Evolutionary conservation across 495 filamentous ascomycete genomes (phyloP).

Genomic region (Penicillium goetzii): DNA sequence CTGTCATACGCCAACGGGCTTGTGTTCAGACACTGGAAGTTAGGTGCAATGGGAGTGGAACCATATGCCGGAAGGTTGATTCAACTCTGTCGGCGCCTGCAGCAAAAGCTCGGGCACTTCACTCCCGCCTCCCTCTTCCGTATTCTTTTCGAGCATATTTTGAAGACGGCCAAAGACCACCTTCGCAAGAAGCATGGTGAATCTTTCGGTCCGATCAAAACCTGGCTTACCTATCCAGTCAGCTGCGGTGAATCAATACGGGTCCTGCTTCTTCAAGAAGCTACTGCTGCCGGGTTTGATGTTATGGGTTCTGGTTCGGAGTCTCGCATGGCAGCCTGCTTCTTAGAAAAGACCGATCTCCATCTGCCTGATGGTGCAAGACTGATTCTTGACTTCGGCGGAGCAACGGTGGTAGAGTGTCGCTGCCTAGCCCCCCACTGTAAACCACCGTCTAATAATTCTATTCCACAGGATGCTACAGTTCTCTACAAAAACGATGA

Average conservation of each 20-base stretch:
- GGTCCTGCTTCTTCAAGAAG: slow-evolving; percentile 4
- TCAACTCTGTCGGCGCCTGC: background rate
- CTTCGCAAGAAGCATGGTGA: background rate
- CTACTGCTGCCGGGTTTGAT: background rate
- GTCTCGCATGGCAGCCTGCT: background rate
- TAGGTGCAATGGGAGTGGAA: background rate
- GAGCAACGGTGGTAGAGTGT: slow-evolving; percentile 4
- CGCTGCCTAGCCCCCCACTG: too few species aligned
- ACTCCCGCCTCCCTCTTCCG: slow-evolving; percentile 1
- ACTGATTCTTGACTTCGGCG: slow-evolving; percentile 9
- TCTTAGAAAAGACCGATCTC: background rate
- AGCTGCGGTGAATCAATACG: slow-evolving; percentile 7
- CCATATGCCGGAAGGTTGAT: background rate
- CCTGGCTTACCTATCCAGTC: slow-evolving; percentile 11
- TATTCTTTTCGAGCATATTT: background rate
- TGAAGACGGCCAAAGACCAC: slow-evolving; percentile 5
- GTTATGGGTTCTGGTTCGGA: slow-evolving; percentile 4
- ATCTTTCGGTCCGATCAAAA: background rate
- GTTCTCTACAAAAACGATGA: background rate
- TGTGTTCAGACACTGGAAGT: background rate
- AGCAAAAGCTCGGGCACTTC: background rate
- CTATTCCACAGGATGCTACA: background rate
- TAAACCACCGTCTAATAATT: background rate
- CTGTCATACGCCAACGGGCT: background rate
- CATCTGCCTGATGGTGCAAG: background rate